These are phyloP conservation scores for Grosmannia clavigera DNA, from an alignment of 2,329 filamentous ascomycete species.

Conservation along the genomic window DNA sequence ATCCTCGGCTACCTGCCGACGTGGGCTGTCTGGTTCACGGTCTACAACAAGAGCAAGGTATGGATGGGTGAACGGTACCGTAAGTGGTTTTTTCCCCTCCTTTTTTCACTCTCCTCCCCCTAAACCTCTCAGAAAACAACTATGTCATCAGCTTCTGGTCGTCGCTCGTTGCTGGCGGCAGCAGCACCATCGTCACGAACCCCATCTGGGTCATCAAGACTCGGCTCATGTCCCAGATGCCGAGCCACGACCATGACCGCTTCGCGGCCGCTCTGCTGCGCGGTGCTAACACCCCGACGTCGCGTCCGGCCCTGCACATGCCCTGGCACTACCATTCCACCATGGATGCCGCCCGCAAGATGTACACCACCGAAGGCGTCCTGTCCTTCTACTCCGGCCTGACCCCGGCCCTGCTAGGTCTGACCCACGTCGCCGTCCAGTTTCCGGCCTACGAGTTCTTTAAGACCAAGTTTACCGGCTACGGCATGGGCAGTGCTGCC, in stretches of 20 bases:
- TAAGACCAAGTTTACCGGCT: constrained; percentile 80
- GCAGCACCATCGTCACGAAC: constrained; percentile 88
- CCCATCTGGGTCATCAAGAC: constrained; percentile 99
- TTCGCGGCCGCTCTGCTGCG: constrained; percentile 28
- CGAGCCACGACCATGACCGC: constrained; percentile 30
- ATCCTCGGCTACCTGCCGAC: constrained; percentile 91
- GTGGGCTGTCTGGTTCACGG: constrained; percentile 95
- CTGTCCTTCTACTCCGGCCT: constrained; percentile 91
- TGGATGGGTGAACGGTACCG: constrained; percentile 56
- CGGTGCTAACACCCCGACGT: constrained; percentile 39
- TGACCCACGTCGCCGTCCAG: constrained; percentile 93
- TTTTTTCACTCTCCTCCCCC: background rate
- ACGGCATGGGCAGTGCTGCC: constrained; percentile 55
- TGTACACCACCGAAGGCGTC: constrained; percentile 85
- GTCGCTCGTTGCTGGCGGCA: constrained; percentile 80
- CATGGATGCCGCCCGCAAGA: constrained; percentile 83
- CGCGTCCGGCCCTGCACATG: constrained; percentile 43
- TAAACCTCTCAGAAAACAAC: constrained; percentile 46
- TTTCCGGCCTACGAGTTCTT: constrained; percentile 94
- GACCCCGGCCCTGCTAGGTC: constrained; percentile 77
- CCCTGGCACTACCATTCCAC: constrained; percentile 89
- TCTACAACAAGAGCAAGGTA: constrained; percentile 82
- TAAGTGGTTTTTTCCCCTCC: constrained; percentile 22
- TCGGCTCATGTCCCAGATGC: constrained; percentile 83
- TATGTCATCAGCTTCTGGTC: constrained; percentile 77